These are phyloP conservation scores for Paramicrosporidium saccamoebae DNA, from an alignment of 371 early-diverging fungal genomes.

Conservation along the genomic window DNA sequence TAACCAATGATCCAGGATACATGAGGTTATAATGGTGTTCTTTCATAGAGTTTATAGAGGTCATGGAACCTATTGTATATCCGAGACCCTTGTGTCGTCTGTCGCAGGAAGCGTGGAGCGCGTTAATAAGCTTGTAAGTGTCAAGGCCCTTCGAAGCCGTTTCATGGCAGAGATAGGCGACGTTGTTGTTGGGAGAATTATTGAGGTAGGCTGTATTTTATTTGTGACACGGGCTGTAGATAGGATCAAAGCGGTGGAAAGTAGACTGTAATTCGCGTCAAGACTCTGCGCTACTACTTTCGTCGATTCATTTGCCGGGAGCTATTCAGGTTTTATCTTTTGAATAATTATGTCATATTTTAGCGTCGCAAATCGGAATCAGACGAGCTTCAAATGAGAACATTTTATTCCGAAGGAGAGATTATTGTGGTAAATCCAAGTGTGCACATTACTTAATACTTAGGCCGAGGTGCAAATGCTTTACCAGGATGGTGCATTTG, in stretches of 20 bases:
- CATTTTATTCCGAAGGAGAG: conserved; percentile 82
- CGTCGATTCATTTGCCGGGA: conserved; percentile 84
- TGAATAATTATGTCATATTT: not conserved
- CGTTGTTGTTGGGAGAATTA: conserved; percentile 87
- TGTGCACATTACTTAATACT: not conserved
- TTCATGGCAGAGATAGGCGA: conserved; percentile 86
- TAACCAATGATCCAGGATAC: conserved; percentile 43
- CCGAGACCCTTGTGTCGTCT: conserved; percentile 27
- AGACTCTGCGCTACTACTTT: conserved; percentile 60
- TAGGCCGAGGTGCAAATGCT: conserved; percentile 82
- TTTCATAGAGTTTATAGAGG: conserved; percentile 15
- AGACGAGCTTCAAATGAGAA: conserved; percentile 93
- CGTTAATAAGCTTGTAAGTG: conserved; percentile 82
- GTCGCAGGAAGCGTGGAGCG: conserved; percentile 71
- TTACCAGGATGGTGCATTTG: conserved; percentile 51
- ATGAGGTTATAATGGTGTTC: conserved; percentile 19
- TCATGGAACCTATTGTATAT: conserved; percentile 66
- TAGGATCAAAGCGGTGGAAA: conserved; percentile 75
- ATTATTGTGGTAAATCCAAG: conserved; percentile 30
- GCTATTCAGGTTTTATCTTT: conserved; percentile 37
- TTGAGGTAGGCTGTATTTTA: conserved; percentile 18
- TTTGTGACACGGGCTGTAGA: conserved; percentile 4
- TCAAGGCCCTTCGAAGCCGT: conserved; percentile 52
- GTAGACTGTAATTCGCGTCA: conserved; percentile 68
- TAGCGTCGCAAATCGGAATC: conserved; percentile 81